Percentiles rank a stretch among this genome's conserved stretches.
These are phyloP conservation scores for Podosphaera leucotricha DNA, from an alignment of 2,329 filamentous ascomycete species.

Conservation along the genomic window DNA sequence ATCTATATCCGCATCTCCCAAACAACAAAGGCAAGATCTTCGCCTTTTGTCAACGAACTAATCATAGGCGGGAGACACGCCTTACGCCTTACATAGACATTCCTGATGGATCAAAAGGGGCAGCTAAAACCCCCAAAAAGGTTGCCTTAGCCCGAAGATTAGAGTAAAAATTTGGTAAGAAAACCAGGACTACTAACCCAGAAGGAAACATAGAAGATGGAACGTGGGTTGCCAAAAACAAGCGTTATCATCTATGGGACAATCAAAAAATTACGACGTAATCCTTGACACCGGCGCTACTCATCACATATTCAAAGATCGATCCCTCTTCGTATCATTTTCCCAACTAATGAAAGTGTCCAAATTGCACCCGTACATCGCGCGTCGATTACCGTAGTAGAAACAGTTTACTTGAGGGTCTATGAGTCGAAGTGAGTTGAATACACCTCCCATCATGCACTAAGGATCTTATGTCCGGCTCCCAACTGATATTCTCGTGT, in stretches of 20 bases:
- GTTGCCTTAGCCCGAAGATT: too few relatives aligned
- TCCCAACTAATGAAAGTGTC: background rate
- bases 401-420: background rate
- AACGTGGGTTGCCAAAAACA: background rate
- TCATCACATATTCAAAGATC: background rate
- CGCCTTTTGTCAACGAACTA: too few relatives aligned
- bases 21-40: too few relatives aligned
- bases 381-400: background rate
- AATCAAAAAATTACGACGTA: background rate
- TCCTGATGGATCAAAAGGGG: too few relatives aligned
- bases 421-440: background rate
- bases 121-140: too few relatives aligned
- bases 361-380: background rate
- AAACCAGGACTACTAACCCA: background rate
- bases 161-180: background rate
- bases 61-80: too few relatives aligned
- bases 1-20: too few relatives aligned
- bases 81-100: too few relatives aligned
- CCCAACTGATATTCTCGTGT: background rate
- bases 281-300: background rate
- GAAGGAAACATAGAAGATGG: background rate
- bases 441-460: background rate
- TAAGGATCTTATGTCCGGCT: background rate
- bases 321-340: background rate
- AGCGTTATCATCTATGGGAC: background rate